These are phyloP conservation scores for Oidiodendron maius DNA, from an alignment of 495 filamentous ascomycete genomes.

Conservation along the genomic window DNA sequence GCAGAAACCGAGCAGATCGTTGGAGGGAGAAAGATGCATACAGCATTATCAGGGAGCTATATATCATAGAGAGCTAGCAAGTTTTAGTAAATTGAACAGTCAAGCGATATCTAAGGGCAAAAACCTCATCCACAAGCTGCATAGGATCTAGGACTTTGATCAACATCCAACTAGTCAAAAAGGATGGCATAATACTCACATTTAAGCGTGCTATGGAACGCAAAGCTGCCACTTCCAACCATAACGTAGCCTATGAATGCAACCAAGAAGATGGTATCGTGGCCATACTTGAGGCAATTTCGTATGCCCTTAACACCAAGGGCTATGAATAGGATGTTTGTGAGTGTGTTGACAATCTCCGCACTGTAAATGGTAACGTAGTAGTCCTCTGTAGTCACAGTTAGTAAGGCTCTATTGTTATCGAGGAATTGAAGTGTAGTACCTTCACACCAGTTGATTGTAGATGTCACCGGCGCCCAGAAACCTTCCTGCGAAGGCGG, in stretches of 20 bases:
- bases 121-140: conserved; percentile 84
- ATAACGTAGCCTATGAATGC: conserved; percentile 68
- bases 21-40: conserved; percentile 81
- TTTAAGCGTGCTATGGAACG: conserved; percentile 79
- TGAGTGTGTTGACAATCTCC: conserved; percentile 66
- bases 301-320: conserved; percentile 66
- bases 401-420: neutral
- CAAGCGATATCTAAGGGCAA: conserved; percentile 29
- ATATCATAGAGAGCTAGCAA: conserved; percentile 69
- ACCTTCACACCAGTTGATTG: conserved; percentile 87
- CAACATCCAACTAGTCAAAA: conserved; percentile 10
- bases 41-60: conserved; percentile 90
- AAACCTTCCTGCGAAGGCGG: conserved; percentile 61
- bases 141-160: conserved; percentile 66
- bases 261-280: conserved; percentile 68
- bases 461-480: conserved; percentile 84
- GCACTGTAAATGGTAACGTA: conserved; percentile 55
- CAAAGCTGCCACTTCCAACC: conserved; percentile 75
- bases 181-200: conserved; percentile 41
- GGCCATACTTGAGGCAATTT: conserved; percentile 61
- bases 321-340: conserved; percentile 75
- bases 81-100: neutral
- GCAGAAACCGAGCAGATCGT: conserved; percentile 44
- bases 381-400: conserved; percentile 41
- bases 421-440: neutral